Percentiles rank a stretch among this genome's conserved stretches.
These are phyloP conservation scores for Capsicum pubescens DNA, from an alignment of 257 asterid genomes.

Conservation along the genomic window DNA sequence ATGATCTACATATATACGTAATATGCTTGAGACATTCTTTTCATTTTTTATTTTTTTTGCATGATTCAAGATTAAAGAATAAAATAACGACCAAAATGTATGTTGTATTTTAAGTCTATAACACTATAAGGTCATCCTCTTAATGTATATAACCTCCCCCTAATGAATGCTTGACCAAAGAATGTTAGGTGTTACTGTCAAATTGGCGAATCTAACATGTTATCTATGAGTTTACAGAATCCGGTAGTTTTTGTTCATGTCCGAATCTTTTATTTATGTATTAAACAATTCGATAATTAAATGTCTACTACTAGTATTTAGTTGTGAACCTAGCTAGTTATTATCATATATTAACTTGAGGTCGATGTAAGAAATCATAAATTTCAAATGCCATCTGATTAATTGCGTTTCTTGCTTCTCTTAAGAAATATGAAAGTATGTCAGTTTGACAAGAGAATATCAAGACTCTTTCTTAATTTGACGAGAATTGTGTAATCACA, in stretches of 20 bases:
- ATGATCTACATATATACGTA: not conserved
- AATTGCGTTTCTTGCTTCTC: not conserved
- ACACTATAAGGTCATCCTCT: not conserved
- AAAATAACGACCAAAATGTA: not conserved
- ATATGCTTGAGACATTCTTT: not conserved
- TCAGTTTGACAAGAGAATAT: not conserved
- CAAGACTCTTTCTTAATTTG: not conserved
- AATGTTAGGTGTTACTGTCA: not conserved
- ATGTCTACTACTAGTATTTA: not conserved
- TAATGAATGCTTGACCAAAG: not conserved
- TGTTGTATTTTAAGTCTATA: not conserved
- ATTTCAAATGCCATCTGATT: not conserved
- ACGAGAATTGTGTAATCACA: not conserved
- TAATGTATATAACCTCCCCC: not conserved
- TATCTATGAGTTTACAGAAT: accelerated
- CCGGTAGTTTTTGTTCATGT: not conserved
- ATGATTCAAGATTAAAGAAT: not conserved
- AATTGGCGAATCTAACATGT: not conserved
- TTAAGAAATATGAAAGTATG: not conserved
- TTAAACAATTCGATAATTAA: not conserved
- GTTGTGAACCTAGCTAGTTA: not conserved
- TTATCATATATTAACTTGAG: not conserved
- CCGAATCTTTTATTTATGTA: not conserved
- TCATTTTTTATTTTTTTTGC: too few species aligned
- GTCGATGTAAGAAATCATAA: accelerated